phyloP scores from a whole-genome alignment of 2,329 filamentous ascomycete genomes.

The Colletotrichum costaricense region DNA sequence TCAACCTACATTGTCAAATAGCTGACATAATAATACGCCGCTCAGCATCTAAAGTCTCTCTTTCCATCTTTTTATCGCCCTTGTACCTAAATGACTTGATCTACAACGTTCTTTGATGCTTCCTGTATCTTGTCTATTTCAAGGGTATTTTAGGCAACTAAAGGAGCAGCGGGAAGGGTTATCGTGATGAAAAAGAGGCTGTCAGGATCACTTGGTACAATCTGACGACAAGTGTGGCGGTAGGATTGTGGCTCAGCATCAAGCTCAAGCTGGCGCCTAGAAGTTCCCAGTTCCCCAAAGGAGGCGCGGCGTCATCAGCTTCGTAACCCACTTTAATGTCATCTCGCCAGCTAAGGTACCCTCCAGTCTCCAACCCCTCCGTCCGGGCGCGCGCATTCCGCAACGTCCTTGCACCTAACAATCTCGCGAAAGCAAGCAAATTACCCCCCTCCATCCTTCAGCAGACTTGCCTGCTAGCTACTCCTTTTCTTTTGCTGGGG shows the following conservation, averaged over 20 bases:
- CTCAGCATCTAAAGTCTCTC: no score
- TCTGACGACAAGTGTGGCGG: slow-evolving; percentile 25
- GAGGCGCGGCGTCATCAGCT: slow-evolving; percentile 38
- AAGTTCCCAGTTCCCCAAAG: neutral
- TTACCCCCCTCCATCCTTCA: slow-evolving; percentile 3
- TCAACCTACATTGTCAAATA: neutral
- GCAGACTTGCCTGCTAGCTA: neutral
- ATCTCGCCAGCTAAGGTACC: slow-evolving; percentile 31
- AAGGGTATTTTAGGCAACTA: neutral
- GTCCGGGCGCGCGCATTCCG: slow-evolving; percentile 24
- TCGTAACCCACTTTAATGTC: slow-evolving; percentile 37
- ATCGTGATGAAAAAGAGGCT: slow-evolving; percentile 11
- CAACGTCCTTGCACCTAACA: slow-evolving; percentile 26
- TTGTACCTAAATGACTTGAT: no score
- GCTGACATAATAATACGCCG: no score
- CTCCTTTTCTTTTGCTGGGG: slow-evolving; percentile 6
- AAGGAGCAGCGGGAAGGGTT: no score
- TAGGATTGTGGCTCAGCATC: slow-evolving; percentile 29
- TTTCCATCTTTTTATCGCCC: no score
- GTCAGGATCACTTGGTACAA: neutral
- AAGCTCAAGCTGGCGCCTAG: slow-evolving; percentile 19
- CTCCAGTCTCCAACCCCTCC: slow-evolving; percentile 27
- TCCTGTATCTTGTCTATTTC: no score
- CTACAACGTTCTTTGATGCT: no score
- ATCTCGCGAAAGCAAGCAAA: slow-evolving; percentile 25